phyloP scores from a whole-genome alignment of 768 basidiomycete genomes.

The Hydnomerulius pinastri region DNA sequence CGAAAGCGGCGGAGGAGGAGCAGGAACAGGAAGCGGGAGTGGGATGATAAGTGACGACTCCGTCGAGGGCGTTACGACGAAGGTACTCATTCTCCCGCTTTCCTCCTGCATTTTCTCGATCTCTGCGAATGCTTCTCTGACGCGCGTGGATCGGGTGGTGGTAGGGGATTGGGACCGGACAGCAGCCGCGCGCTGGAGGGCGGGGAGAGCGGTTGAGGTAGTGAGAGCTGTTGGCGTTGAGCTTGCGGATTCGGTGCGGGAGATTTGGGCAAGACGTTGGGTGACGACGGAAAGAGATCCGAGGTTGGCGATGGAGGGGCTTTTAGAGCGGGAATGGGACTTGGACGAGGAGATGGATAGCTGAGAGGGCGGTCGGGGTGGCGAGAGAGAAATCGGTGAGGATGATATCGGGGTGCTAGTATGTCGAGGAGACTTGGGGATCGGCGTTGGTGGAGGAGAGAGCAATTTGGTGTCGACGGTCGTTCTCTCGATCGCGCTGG shows the following conservation, averaged over 20 bases:
- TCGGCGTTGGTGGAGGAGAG: constrained; percentile 25
- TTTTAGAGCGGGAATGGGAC: constrained; percentile 36
- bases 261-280: constrained; percentile 64
- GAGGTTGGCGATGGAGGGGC: constrained; percentile 65
- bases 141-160: constrained; percentile 8
- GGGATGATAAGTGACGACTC: constrained; percentile 26
- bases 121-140: constrained; percentile 19
- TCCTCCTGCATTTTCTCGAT: constrained; percentile 27
- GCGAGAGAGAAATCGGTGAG: constrained; percentile 23
- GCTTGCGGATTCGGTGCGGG: constrained; percentile 30
- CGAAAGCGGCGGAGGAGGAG: constrained; percentile 2
- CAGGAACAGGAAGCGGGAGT: constrained; percentile 22
- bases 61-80: constrained; percentile 17
- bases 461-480: neutral
- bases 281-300: constrained; percentile 64
- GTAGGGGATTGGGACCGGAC: too few species aligned
- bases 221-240: constrained; percentile 19
- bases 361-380: constrained; percentile 27
- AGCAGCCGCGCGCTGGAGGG: constrained; percentile 27
- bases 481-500: constrained; percentile 19
- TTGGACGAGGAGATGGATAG: constrained; percentile 18
- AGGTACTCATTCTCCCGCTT: neutral
- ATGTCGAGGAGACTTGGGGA: constrained; percentile 26
- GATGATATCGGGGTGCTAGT: too few species aligned
- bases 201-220: constrained; percentile 23